These are phyloP conservation scores for Solanum phureja DNA, from an alignment of 257 asterid species.

Conservation along the genomic window DNA sequence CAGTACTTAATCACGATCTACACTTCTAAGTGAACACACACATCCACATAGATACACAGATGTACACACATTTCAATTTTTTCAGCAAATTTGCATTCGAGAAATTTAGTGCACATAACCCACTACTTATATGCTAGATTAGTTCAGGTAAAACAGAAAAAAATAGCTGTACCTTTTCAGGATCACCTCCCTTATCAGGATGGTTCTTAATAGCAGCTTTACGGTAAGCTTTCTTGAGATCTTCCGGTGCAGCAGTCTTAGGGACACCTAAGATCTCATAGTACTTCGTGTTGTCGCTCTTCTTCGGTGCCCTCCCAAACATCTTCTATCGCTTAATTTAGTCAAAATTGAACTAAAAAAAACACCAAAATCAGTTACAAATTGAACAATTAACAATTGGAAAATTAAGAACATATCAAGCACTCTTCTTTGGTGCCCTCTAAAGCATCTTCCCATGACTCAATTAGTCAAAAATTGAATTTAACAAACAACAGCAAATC, in stretches of 20 bases:
- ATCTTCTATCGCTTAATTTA: slow-evolving; percentile 17
- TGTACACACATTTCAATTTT: not conserved
- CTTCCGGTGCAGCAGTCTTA: slow-evolving; percentile 58
- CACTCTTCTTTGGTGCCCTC: slow-evolving; percentile 8
- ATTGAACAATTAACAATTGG: not conserved
- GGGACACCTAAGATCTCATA: slow-evolving; percentile 69
- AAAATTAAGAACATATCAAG: not conserved
- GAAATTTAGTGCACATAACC: not conserved
- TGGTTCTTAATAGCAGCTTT: slow-evolving; percentile 78
- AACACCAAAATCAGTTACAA: not conserved
- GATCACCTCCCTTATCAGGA: slow-evolving; percentile 89
- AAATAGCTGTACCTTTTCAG: slow-evolving; percentile 48
- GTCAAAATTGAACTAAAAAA: not conserved
- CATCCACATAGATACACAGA: not conserved
- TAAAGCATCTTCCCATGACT: slow-evolving; percentile 13
- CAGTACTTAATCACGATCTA: not conserved
- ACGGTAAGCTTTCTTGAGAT: slow-evolving; percentile 76
- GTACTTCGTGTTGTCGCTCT: slow-evolving; percentile 73
- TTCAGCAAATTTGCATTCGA: not conserved
- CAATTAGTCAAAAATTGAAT: not conserved
- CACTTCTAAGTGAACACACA: not conserved
- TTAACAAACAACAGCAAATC: not conserved
- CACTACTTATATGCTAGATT: not conserved
- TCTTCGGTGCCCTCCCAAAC: slow-evolving; percentile 79
- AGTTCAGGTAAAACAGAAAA: not conserved